phyloP scores from a whole-genome alignment of 345 rosid species.

The Citrus hindsii region DNA sequence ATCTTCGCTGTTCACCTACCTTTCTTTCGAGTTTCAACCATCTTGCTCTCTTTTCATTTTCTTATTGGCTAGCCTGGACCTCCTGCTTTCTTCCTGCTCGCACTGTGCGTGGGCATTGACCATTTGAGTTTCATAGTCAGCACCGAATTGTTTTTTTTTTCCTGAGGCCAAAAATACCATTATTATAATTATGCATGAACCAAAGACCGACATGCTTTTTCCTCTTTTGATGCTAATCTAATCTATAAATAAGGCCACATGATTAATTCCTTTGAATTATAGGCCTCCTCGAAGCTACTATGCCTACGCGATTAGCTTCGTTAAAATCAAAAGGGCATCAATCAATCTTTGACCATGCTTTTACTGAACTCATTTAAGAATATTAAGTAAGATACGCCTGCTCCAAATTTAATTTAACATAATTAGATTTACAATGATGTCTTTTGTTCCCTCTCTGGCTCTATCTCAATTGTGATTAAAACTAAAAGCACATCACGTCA shows the following conservation, averaged over 20 bases:
- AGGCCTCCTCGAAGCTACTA: not conserved
- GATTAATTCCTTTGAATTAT: not conserved
- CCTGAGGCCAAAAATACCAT: too few relatives aligned
- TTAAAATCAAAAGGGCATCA: not conserved
- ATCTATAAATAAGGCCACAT: not conserved
- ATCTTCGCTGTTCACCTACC: not conserved
- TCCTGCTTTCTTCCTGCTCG: not conserved
- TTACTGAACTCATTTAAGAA: too few relatives aligned
- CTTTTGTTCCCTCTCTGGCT: not conserved
- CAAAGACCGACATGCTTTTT: not conserved
- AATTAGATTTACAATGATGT: not conserved
- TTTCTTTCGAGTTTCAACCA: conserved; percentile 11
- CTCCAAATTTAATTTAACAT: not conserved
- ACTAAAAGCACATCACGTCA: not conserved
- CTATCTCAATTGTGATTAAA: not conserved
- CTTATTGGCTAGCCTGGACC: too few relatives aligned
- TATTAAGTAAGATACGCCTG: not conserved
- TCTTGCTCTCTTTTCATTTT: not conserved
- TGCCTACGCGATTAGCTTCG: too few relatives aligned
- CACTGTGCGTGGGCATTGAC: not conserved
- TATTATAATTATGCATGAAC: too few relatives aligned
- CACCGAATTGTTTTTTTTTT: not conserved
- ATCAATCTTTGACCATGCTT: not conserved
- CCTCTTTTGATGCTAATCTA: conserved; percentile 8
- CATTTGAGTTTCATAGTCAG: not conserved